Conservation (phyloP, 148 eudicot species). For the Rhododendron griersonianum region DNA sequence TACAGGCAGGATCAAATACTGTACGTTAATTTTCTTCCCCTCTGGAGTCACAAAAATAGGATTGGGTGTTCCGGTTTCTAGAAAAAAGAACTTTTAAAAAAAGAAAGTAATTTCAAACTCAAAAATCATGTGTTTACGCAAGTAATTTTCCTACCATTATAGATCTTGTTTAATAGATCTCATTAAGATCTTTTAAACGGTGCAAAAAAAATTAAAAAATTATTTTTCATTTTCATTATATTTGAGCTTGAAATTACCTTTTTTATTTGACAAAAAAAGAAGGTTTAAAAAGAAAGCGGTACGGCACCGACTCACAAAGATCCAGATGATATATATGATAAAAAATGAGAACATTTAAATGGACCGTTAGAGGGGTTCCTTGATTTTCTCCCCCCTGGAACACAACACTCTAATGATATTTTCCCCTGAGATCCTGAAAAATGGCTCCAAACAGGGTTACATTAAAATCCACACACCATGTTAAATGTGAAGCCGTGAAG, state of each 20-base stretch:
- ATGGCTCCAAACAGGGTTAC: not conserved
- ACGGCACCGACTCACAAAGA: not conserved
- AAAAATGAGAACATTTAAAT: not conserved
- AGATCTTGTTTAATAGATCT: too few relatives aligned
- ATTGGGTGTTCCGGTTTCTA: too few relatives aligned
- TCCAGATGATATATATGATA: not conserved
- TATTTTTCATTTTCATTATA: too few relatives aligned
- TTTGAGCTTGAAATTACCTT: too few relatives aligned
- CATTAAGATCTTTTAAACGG: too few relatives aligned
- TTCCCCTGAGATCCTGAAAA: not conserved
- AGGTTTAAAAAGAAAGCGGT: too few relatives aligned
- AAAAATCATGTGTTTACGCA: too few relatives aligned
- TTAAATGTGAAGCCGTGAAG: not conserved
- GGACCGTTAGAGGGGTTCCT: not conserved
- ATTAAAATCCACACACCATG: not conserved
- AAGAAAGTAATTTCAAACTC: too few relatives aligned
- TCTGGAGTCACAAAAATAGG: not conserved
- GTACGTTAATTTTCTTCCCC: not conserved
- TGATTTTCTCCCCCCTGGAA: not conserved
- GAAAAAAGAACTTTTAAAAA: too few relatives aligned
- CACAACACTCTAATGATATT: not conserved
- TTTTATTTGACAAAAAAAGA: too few relatives aligned
- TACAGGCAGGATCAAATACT: not conserved
- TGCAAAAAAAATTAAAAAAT: too few relatives aligned
- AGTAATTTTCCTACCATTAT: too few relatives aligned